Evolutionary conservation across 768 basidiomycete species (phyloP).

Genomic region (Suillus subluteus): DNA sequence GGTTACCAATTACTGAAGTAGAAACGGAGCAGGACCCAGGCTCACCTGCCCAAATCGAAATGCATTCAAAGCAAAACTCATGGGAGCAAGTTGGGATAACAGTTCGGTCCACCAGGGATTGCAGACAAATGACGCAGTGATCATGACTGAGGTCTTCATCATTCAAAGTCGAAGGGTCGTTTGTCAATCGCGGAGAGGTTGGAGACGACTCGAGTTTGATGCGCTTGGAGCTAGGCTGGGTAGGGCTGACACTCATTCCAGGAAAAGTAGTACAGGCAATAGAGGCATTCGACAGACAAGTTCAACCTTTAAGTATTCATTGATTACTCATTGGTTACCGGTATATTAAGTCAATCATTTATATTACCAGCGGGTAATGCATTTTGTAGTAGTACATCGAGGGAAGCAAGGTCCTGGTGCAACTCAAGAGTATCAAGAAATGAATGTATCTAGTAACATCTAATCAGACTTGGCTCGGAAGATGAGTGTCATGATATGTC

Average conservation of each 20-base stretch:
- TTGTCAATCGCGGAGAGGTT: conserved; percentile 13
- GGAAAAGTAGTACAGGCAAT: neutral
- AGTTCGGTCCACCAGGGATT: conserved; percentile 74
- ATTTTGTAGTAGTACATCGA: no score
- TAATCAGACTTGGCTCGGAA: no score
- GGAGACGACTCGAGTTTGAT: conserved; percentile 36
- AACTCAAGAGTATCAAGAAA: no score
- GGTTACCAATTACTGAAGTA: neutral
- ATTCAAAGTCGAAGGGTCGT: neutral
- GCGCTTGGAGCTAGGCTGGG: conserved; percentile 39
- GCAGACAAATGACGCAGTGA: conserved; percentile 87
- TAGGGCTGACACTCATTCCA: conserved; percentile 12
- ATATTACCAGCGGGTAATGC: no score
- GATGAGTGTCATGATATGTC: no score
- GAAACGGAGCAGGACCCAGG: neutral
- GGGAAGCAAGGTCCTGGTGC: no score
- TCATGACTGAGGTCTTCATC: conserved; percentile 35
- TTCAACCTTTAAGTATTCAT: neutral
- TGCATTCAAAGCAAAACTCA: conserved; percentile 92
- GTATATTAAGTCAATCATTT: no score
- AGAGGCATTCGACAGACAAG: neutral
- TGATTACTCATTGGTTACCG: no score
- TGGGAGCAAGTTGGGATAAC: conserved; percentile 87
- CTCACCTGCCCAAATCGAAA: conserved; percentile 84
- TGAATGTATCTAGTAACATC: no score